Evolutionary conservation across 1,284 basidiomycete species (phyloP), one percentile per base, ranked within the genome.

Genomic region (Gastroboletus turbinatus): DNA sequence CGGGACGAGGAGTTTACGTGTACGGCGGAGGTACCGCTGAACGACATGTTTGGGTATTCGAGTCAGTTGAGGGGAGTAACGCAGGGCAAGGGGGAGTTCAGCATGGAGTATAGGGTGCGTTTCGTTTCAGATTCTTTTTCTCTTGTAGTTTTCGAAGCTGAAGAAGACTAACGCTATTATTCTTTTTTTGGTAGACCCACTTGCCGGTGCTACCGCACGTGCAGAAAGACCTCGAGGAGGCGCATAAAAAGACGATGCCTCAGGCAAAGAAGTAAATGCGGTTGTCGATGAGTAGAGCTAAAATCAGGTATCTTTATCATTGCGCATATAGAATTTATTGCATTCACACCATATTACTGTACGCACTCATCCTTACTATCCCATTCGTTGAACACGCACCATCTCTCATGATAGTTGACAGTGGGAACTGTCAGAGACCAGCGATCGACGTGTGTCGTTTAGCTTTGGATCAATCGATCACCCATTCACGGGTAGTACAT

Each of bases 11-110:
- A 99, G 76, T 98, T 99, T 69, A 95, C 93, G 2, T 84, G 91
- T 54, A 82, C 83, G 23, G 94, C 94, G 29, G 96, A 98, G 71
- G 96, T 99, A 16, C 88, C 92, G 10, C 75, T 99, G 73, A 98
- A 96, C 74, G 96, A 99, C 69, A 99, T 99, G 97, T 99, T 99
- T 72, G 96, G 96, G 32, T 99, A 96, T 72, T 95, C 93, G 29
- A 92, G 87, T 67, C 90, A 92, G 65, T 78, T 99, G 50, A 86
- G 97, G 58, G 96, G 96, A 6, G 85, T 88, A 61, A 99, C 96
- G 0, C 96, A 99, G 76, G 94, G 95, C 68, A 98, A 98, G 78
- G 94, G 87, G 59, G 92, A 95, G 75, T 96, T 96, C 70, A 92
- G 90, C 61, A 98, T 98, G 95, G 94, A 96, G 73, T 97, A 96